phyloP scores from a whole-genome alignment of 2,329 filamentous ascomycete species.

The Talaromyces sp. region DNA sequence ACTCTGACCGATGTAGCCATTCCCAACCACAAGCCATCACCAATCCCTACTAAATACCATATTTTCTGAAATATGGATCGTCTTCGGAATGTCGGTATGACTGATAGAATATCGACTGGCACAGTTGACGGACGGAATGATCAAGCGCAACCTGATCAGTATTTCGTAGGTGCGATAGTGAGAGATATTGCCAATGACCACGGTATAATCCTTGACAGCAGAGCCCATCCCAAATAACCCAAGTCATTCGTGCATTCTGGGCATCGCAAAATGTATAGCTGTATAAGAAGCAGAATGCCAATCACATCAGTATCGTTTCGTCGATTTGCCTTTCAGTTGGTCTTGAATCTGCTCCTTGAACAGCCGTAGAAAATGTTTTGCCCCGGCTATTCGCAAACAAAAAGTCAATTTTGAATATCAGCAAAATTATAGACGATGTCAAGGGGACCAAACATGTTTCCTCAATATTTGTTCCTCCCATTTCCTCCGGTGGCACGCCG shows the following conservation, averaged over 20 bases:
- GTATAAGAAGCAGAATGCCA: no score
- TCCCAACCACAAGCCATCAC: not conserved
- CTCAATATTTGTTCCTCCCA: constrained; percentile 40
- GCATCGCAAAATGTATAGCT: constrained; percentile 6
- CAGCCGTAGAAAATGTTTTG: constrained; percentile 32
- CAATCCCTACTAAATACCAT: not conserved
- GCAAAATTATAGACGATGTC: not conserved
- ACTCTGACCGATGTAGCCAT: not conserved
- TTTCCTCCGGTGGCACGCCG: constrained; percentile 39
- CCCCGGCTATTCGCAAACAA: constrained; percentile 19
- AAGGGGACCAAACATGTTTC: constrained; percentile 25
- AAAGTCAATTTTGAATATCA: not conserved
- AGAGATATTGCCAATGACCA: not conserved
- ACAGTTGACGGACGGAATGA: not conserved
- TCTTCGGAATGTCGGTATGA: no score
- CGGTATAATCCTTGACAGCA: not conserved
- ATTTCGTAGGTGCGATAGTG: not conserved
- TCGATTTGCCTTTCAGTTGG: constrained; percentile 36
- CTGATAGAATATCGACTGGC: not conserved
- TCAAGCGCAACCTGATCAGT: not conserved
- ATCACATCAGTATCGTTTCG: constrained; percentile 23
- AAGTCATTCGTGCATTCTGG: constrained; percentile 10
- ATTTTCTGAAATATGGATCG: not conserved
- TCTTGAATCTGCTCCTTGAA: constrained; percentile 42
- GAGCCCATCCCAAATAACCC: not conserved